Evolutionary conservation across 2,329 filamentous ascomycete species (phyloP), one percentile per base, ranked within the genome.

Genomic region (Metarhizium sp.): DNA sequence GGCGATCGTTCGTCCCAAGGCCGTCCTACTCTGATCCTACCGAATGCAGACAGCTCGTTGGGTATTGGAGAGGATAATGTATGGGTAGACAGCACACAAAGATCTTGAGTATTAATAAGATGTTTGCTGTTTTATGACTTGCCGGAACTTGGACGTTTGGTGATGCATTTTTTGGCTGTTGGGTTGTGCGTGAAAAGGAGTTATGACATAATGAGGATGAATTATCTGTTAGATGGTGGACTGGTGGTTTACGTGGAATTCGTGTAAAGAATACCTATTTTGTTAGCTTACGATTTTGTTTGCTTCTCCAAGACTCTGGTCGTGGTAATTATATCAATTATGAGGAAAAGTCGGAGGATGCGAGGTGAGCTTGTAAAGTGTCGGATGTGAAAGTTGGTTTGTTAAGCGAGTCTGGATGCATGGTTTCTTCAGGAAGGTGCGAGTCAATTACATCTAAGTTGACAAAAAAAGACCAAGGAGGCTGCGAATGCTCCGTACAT

Each of bases 21-120:
- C 52, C 61, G 57, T 59, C 64, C 57, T 6, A 51, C 56, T 7
- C 25, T 68, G 47, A 61, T 73, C 16, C 57, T 73, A n/a, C 66
- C 67, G 14, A 68, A 67, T 34, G 63, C 64, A 3, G 69, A 73
- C 45, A 65, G 67, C 13, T 65, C 67, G n/a, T 60, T 73, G 11
- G 71, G 71, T 2, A 72, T 73, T 55, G 71, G 70, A 14, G 71
- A 73, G 5, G 64, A 68, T 13, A 73, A 73, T 55, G 71, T 73
- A 36, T 73, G 71, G 71, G 62, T 62, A 55, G 66, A 71, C 47
- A 59, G 55, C 16, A 61, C 57, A 30, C 51, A 52, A 25, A 34
- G 51, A 36, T 20, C 32, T 30, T 57, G 6, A 51, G 36, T 18
- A 16, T 32, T 14, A 8, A 48, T 11, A 4, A 32, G 45, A 5